Evolutionary conservation across 176 grass and related monocot genomes (phyloP), one percentile per base, ranked within the genome.

Genomic region (Raddia distichophylla): DNA sequence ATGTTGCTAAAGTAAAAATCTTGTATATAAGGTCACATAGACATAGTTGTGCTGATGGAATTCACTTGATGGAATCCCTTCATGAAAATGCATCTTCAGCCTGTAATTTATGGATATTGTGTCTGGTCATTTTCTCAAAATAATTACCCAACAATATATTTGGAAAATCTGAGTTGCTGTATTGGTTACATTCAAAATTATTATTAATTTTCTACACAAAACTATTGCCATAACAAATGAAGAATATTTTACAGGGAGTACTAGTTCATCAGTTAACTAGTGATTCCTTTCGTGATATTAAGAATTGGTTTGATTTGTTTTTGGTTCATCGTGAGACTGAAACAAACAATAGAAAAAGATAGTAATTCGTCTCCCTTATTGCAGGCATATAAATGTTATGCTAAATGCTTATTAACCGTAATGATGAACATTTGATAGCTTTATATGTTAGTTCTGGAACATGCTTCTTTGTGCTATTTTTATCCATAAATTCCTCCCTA

Each of bases 401-500:
- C 7, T 33, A 13, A 1, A 13, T 27, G 13, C 42, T 61, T 15
- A 77, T 62, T 34, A 32, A 20, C 32, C 60, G n/a, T 16, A 44
- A 76, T 60, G 9, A 20, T 35, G 64, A 35, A 20, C 10, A 10
- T 35, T 40, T 54, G 49, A 17, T 37, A 18, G 16, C 37, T 71
- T 42, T 53, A 55, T 45, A 57, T 64, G 7, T 84, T 77, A 67
- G 17, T 74, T 67, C 56, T 46, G 16, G 22, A 86, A 58, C 43
- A 68, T 75, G 27, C 63, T 67, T 74, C n/a, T 68, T 48, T 57
- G 9, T 69, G 10, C n/a, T 57, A 71, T 19, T 62, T 52, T 32
- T 65, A 69, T 76, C 22, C 47, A 69, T 69, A 79, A 73, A 37
- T 82, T 80, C 51, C 20, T 70, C 60, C 33, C 11, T 65, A 40